Percentiles rank a stretch among this genome's conserved stretches.
Conservation (phyloP, 1,139 yeast genomes). For the Chernovozyma sophiae-reginae region DNA sequence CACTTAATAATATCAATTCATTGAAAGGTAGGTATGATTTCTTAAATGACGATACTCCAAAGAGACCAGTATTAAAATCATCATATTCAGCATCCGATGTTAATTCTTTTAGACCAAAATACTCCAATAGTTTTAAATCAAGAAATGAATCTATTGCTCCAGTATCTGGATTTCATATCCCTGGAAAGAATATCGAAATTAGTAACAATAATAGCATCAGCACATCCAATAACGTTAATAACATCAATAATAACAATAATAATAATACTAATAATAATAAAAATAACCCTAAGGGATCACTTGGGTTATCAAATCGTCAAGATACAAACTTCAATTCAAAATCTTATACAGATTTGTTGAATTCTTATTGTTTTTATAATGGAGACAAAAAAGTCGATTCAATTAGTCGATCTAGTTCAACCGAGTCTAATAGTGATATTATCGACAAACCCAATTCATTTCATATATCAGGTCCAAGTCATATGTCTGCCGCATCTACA, state of each 20-base stretch:
- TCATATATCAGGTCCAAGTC: constrained; percentile 1
- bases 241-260: background rate
- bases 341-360: constrained; percentile 28
- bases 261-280: background rate
- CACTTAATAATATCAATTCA: constrained; percentile 3
- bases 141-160: background rate
- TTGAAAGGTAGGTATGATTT: constrained; percentile 5
- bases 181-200: background rate
- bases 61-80: constrained; percentile 22
- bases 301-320: background rate
- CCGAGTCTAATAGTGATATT: constrained; percentile 5
- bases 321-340: constrained; percentile 17
- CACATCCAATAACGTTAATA: background rate
- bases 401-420: background rate
- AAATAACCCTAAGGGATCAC: background rate
- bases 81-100: constrained; percentile 26
- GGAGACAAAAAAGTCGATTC: constrained; percentile 12
- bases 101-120: constrained; percentile 12
- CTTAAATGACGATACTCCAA: constrained; percentile 4
- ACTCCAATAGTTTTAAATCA: constrained; percentile 9
- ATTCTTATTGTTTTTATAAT: constrained; percentile 31
- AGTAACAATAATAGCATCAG: background rate
- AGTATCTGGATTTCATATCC: background rate
- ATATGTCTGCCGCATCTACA: constrained; percentile 21
- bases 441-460: background rate